A percentile compares a stretch with the other conserved stretches of the same genome.
phyloP scores from a whole-genome alignment of 257 asterid species.

The Plantago major region DNA sequence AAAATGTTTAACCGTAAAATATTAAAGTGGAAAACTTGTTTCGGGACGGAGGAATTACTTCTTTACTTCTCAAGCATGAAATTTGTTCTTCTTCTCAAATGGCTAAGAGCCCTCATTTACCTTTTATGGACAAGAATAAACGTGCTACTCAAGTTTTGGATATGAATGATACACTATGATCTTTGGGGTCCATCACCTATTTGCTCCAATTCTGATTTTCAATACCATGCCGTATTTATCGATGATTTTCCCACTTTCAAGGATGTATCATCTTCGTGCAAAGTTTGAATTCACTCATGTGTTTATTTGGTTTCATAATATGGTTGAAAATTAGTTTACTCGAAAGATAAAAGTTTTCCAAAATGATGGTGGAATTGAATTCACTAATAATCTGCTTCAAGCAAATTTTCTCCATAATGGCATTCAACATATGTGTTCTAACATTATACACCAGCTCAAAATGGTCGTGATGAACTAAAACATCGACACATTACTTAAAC shows the following conservation, averaged over 20 bases:
- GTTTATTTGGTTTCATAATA: too few species aligned
- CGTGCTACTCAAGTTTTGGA: not conserved
- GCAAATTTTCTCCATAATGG: not conserved
- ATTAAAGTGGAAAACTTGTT: not conserved
- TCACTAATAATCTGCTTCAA: not conserved
- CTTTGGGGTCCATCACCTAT: not conserved
- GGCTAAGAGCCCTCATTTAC: not conserved
- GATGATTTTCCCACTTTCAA: not conserved
- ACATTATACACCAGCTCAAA: not conserved
- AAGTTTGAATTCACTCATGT: not conserved
- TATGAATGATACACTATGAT: not conserved
- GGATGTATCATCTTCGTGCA: not conserved
- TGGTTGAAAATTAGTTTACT: not conserved
- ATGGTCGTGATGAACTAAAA: not conserved
- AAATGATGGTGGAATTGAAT: not conserved
- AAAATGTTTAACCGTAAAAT: too few species aligned
- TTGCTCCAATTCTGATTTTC: not conserved
- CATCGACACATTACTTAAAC: not conserved
- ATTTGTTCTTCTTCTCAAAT: not conserved
- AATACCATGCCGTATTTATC: not conserved
- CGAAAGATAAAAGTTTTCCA: not conserved
- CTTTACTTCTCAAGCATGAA: not conserved
- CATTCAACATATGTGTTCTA: not conserved
- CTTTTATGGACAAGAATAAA: not conserved
- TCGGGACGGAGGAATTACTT: not conserved